Evolutionary conservation across 2,329 filamentous ascomycete species (phyloP), one percentile per base, ranked within the genome.

Genomic region (Fusarium sp.): DNA sequence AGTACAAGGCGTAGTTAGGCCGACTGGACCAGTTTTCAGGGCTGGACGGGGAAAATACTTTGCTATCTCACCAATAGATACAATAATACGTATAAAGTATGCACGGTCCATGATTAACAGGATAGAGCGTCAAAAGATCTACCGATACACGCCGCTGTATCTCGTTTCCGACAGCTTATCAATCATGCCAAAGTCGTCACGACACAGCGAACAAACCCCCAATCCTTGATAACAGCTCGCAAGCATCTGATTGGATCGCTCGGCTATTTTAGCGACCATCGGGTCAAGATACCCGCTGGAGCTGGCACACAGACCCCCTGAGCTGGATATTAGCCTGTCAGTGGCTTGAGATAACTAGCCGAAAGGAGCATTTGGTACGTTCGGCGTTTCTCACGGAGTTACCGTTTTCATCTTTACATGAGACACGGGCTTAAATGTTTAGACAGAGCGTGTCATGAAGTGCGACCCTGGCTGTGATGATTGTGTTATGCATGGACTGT

Each of bases 251-350:
- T 50, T 71, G 63, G 69, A 23, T 36, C 26, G 8, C 17, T 72
- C 69, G 69, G 69, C 66, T 62, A 63, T 34, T 15, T n/a, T 26
- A 20, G 42, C n/a, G 24, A 9, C n/a, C 19, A 11, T 57, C 49
- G 48, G 54, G 24, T 24, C 5, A 39, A 2, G 32, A 21, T 57
- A 2, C 11, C 55, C 48, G 39, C 20, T 34, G 50, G 14, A 42
- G 11, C 30, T 45, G 30, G 30, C 55, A 45, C 55, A 57, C 55
- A 34, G 55, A 57, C 55, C 49, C 19, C 54, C 26, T 26, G 20
- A 30, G n/a, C 23, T 6, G 5, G 32, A 38, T 26, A 26, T 20
- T 23, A 11, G 12, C 9, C 7, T 9, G 17, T 24, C 28, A 19
- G 7, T 32, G 36, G 20, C 23, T 24, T 39, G 28, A 14, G 11